Evolutionary conservation across 148 eudicot genomes (phyloP).

Genomic region (Rhododendron ferrugineum): DNA sequence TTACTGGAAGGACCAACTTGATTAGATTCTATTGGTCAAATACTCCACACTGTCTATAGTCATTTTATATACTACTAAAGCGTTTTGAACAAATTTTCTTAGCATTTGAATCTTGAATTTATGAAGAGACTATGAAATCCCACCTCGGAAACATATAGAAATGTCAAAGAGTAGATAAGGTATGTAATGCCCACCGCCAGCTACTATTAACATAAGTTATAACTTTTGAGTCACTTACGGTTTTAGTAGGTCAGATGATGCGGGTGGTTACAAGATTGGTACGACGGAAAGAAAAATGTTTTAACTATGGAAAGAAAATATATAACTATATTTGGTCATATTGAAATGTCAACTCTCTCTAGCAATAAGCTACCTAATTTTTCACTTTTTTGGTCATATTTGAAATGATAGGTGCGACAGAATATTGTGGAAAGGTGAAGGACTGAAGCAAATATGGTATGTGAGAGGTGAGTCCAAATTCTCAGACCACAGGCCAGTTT

Average conservation of each 20-base stretch:
- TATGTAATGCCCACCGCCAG: no score
- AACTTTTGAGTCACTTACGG: no score
- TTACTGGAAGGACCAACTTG: background rate
- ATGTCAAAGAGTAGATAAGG: no score
- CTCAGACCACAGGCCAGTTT: slow-evolving; percentile 73
- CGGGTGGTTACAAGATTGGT: no score
- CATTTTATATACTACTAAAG: background rate
- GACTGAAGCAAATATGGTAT: slow-evolving; percentile 55
- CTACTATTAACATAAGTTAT: no score
- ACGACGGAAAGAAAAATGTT: no score
- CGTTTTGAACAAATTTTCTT: background rate
- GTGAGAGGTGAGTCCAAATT: slow-evolving; percentile 58
- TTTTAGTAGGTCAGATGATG: no score
- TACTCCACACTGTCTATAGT: background rate
- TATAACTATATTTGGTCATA: no score
- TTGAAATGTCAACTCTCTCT: no score
- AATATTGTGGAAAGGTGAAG: slow-evolving; percentile 74
- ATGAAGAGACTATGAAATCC: background rate
- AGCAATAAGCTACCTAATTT: background rate
- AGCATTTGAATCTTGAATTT: no score
- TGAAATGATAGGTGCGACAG: slow-evolving; percentile 58
- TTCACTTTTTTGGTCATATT: background rate
- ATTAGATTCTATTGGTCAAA: background rate
- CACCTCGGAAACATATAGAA: background rate
- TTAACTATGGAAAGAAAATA: no score